phyloP scores from a whole-genome alignment of 306 rosid genomes.

The Mimosa bimucronata region DNA sequence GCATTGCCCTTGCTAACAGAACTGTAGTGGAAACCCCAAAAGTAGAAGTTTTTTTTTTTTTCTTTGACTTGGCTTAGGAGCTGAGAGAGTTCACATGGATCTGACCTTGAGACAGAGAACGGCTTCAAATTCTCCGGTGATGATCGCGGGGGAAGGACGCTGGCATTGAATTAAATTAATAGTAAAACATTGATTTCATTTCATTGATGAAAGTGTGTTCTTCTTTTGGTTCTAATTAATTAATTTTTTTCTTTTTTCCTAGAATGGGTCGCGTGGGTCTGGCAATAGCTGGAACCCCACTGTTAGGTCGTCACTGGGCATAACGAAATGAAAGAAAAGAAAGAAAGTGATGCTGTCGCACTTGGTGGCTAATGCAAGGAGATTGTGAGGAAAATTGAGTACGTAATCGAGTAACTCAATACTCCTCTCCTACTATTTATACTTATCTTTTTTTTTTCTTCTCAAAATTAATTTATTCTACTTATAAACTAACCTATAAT shows the following conservation, averaged over 20 bases:
- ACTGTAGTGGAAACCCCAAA: background rate
- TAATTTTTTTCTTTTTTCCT: too few species aligned
- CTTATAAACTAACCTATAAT: too few species aligned
- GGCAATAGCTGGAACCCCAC: constrained; percentile 18
- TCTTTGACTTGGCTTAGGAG: background rate
- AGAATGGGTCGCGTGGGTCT: background rate
- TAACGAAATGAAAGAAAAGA: background rate
- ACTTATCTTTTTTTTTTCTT: too few species aligned
- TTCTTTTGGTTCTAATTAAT: background rate
- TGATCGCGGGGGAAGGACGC: constrained; percentile 5
- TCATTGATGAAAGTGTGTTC: background rate
- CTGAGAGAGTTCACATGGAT: constrained; percentile 18
- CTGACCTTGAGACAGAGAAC: background rate
- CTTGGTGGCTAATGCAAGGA: background rate
- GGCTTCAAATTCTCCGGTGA: background rate
- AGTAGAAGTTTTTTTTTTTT: background rate
- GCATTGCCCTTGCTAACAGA: background rate
- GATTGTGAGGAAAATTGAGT: background rate
- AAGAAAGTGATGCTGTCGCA: background rate
- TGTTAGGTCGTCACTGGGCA: background rate
- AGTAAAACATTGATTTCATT: background rate
- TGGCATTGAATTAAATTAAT: background rate
- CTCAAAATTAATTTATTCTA: too few species aligned
- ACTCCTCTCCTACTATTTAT: too few species aligned
- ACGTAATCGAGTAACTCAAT: too few species aligned